Conservation (phyloP, 495 filamentous ascomycete genomes). For the Extremus antarcticus region DNA sequence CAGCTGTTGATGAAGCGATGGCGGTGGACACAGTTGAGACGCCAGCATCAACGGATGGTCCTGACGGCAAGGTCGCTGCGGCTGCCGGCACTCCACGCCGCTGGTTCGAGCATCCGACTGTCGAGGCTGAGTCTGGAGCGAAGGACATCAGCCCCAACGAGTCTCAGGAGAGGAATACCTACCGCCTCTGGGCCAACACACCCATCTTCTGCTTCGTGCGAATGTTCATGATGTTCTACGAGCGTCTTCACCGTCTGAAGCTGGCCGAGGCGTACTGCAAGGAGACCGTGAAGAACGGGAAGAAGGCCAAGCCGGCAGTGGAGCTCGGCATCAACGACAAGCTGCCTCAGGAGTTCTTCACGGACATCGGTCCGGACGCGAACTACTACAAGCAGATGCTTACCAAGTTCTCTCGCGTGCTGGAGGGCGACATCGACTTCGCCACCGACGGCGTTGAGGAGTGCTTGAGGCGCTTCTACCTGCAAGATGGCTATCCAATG, state of each 20-base stretch:
- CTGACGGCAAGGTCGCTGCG: constrained; percentile 23
- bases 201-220: constrained; percentile 89
- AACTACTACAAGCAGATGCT: constrained; percentile 63
- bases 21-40: constrained; percentile 27
- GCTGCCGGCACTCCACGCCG: constrained; percentile 22
- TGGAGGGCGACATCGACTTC: constrained; percentile 67
- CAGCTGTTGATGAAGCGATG: constrained; percentile 43
- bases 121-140: constrained; percentile 40
- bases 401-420: constrained; percentile 55
- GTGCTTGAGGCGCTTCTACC: constrained; percentile 75
- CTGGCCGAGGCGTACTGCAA: constrained; percentile 58
- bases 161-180: constrained; percentile 64
- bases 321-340: constrained; percentile 68
- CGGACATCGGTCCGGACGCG: constrained; percentile 47
- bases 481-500: constrained; percentile 77
- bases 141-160: constrained; percentile 64
- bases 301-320: constrained; percentile 62
- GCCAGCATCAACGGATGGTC: constrained; percentile 20
- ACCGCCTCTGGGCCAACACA: constrained; percentile 80
- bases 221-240: constrained; percentile 78
- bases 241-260: constrained; percentile 73
- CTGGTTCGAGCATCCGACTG: constrained; percentile 51
- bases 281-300: constrained; percentile 58
- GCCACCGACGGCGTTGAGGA: constrained; percentile 60
- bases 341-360: constrained; percentile 72